Conservation (phyloP, 164 flowering plant species). For the Cinnamomum micranthum region DNA sequence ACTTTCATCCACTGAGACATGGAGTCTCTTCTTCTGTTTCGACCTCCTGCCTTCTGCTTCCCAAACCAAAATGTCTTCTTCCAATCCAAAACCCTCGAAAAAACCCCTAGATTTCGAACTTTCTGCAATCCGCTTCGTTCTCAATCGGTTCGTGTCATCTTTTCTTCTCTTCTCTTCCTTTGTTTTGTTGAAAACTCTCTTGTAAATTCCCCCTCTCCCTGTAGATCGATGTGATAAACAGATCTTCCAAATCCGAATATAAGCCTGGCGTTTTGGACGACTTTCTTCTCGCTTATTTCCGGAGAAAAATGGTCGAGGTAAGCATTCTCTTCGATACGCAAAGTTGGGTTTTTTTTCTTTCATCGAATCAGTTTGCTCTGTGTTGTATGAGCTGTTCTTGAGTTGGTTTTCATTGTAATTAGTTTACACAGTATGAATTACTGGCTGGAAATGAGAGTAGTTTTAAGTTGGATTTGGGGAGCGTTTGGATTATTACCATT, state of each 20-base stretch:
- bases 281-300: slow-evolving; percentile 54
- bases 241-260: slow-evolving; percentile 27
- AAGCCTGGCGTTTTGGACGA: slow-evolving; percentile 50
- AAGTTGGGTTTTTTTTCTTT: too few species aligned
- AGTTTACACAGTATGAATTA: background rate
- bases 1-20: slow-evolving; percentile 6
- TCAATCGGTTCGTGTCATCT: slow-evolving; percentile 19
- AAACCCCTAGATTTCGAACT: slow-evolving; percentile 19
- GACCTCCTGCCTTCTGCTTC: slow-evolving; percentile 15
- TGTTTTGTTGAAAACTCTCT: background rate
- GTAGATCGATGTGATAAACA: slow-evolving; percentile 19
- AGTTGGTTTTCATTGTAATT: background rate
- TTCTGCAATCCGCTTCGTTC: slow-evolving; percentile 25
- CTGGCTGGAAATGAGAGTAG: too few species aligned
- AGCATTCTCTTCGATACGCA: too few species aligned
- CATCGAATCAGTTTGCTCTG: too few species aligned
- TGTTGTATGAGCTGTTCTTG: background rate
- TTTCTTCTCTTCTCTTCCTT: slow-evolving; percentile 1
- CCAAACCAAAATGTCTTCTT: slow-evolving; percentile 4
- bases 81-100: slow-evolving; percentile 8
- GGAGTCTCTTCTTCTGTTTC: slow-evolving; percentile 29
- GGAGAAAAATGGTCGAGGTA: slow-evolving; percentile 72
- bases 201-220: background rate
- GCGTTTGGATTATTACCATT: too few species aligned
- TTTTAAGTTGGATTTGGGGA: background rate